A percentile compares a stretch with the other conserved stretches of the same genome.
These are phyloP conservation scores for Pseudonitzschia multistriata DNA, from an alignment of 108 stramenopile species.

Conservation along the genomic window DNA sequence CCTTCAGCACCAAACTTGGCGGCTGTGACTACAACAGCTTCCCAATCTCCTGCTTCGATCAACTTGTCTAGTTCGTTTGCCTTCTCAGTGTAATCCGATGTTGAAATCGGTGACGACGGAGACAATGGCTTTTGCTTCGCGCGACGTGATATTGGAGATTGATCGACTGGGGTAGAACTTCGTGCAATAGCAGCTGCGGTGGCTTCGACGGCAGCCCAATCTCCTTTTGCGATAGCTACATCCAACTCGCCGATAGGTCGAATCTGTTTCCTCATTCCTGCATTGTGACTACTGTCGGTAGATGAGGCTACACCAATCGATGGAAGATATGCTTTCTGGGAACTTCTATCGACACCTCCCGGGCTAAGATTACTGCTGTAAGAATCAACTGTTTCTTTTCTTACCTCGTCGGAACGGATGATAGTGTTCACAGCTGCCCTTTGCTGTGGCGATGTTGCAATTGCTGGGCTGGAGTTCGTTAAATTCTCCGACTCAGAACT, in stretches of 20 bases:
- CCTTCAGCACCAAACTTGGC: slow-evolving; percentile 58
- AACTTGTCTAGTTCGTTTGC: slow-evolving; percentile 73
- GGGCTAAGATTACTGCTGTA: neutral
- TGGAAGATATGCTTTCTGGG: neutral
- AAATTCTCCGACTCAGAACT: neutral
- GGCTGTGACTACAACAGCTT: slow-evolving; percentile 78
- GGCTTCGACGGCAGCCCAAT: slow-evolving; percentile 24
- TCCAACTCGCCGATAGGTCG: slow-evolving; percentile 3
- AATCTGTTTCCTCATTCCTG: neutral
- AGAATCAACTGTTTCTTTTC: no score
- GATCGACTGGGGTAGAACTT: neutral
- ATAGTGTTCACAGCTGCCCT: neutral
- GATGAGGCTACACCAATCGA: neutral
- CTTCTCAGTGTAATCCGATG: neutral
- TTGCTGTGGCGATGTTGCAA: neutral
- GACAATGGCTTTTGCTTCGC: neutral
- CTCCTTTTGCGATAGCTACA: slow-evolving; percentile 10
- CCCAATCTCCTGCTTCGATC: slow-evolving; percentile 82
- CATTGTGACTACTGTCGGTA: neutral
- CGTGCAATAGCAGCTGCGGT: slow-evolving; percentile 12
- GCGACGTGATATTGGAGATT: neutral
- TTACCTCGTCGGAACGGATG: neutral
- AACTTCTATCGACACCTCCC: neutral
- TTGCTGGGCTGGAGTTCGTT: neutral
- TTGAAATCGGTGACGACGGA: neutral